Percentiles rank a stretch among this genome's conserved stretches.
Evolutionary conservation across 345 rosid species (phyloP).

Genomic region (Geranium brycei): DNA sequence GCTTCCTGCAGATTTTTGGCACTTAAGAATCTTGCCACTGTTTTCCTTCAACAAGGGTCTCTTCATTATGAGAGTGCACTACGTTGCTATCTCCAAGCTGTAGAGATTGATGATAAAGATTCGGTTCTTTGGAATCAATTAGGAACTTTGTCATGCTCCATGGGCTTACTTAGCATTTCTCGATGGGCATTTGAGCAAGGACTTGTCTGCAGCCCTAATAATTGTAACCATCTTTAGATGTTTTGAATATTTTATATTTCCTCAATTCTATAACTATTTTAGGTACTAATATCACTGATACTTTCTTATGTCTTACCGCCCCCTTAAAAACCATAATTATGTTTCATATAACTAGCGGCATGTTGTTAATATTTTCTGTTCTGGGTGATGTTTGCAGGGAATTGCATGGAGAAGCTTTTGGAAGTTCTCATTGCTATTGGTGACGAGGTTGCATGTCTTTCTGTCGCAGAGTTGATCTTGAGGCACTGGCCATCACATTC

Average conservation of each 20-base stretch:
- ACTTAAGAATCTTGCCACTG: conserved; percentile 81
- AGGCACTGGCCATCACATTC: conserved; percentile 98
- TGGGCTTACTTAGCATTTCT: conserved; percentile 76
- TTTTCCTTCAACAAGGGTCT: conserved; percentile 83
- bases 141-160: conserved; percentile 92
- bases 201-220: conserved; percentile 92
- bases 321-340: conserved; percentile 1
- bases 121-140: conserved; percentile 96
- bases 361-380: background rate
- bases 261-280: background rate
- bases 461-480: conserved; percentile 84
- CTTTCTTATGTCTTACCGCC: background rate
- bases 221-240: conserved; percentile 37
- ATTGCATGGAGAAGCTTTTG: conserved; percentile 95
- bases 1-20: conserved; percentile 67
- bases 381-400: conserved; percentile 46
- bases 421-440: conserved; percentile 98
- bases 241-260: background rate
- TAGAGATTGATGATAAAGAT: conserved; percentile 90
- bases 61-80: conserved; percentile 72
- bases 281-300: background rate
- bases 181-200: conserved; percentile 99
- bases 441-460: conserved; percentile 93
- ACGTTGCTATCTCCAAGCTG: conserved; percentile 90
- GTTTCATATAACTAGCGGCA: conserved; percentile 1